These are phyloP conservation scores for Tetracentron sinense DNA, from an alignment of 164 flowering plant genomes.

Conservation along the genomic window DNA sequence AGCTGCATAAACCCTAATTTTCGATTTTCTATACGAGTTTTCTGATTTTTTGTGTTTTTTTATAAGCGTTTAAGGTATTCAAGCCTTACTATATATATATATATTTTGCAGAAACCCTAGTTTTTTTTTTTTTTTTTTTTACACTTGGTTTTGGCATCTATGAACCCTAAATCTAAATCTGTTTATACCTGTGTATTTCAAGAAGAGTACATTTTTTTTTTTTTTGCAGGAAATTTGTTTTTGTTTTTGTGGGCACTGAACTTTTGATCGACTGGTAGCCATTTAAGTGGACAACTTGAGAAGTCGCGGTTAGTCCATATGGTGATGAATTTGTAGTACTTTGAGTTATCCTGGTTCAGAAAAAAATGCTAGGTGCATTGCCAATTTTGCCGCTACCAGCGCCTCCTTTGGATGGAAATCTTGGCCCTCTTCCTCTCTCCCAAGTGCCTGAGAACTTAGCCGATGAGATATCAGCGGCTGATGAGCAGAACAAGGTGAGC, in stretches of 20 bases:
- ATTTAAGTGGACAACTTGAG: neutral
- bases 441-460: conserved; percentile 44
- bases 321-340: neutral
- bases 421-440: conserved; percentile 66
- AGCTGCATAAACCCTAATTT: too few relatives aligned
- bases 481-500: conserved; percentile 28
- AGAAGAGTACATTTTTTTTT: too few relatives aligned
- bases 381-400: conserved; percentile 85
- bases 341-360: neutral
- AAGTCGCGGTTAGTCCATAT: neutral
- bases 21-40: too few relatives aligned
- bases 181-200: neutral
- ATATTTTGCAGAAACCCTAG: neutral
- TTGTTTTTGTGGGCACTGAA: neutral
- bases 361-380: conserved; percentile 51
- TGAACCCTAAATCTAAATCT: neutral
- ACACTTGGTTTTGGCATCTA: too few relatives aligned
- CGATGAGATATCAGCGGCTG: conserved; percentile 25
- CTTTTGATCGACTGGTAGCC: neutral
- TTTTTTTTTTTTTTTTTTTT: too few relatives aligned
- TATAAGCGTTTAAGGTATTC: too few relatives aligned
- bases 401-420: conserved; percentile 80
- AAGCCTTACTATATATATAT: too few relatives aligned
- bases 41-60: too few relatives aligned
- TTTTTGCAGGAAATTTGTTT: neutral